Evolutionary conservation across 768 basidiomycete genomes (phyloP).

Genomic region (Tricholoma bakamatsutake): DNA sequence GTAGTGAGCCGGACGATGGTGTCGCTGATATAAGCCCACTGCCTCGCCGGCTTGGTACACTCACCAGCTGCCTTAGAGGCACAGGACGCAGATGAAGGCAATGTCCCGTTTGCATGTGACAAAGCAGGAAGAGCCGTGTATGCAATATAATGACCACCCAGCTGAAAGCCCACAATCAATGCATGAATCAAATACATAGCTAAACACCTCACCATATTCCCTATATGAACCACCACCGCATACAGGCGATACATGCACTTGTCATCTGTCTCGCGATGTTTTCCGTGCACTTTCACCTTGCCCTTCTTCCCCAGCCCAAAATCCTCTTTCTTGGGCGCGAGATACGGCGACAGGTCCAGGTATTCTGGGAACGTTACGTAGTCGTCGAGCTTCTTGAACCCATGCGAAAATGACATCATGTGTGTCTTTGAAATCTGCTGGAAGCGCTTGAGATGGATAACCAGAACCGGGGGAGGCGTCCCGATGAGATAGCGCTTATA

Average conservation of each 20-base stretch:
- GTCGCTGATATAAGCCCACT: conserved; percentile 94
- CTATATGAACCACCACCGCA: conserved; percentile 82
- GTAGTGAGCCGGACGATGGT: conserved; percentile 75
- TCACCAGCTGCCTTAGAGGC: conserved; percentile 4
- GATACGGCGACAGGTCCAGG: conserved; percentile 79
- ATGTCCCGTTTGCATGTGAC: conserved; percentile 1
- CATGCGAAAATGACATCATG: conserved; percentile 56
- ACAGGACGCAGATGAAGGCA: background rate
- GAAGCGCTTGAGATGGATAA: conserved; percentile 92
- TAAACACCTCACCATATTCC: conserved; percentile 62
- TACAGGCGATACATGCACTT: conserved; percentile 65
- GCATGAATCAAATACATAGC: background rate
- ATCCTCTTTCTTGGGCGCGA: conserved; percentile 76
- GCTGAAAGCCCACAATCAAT: conserved; percentile 32
- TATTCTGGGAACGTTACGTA: conserved; percentile 86
- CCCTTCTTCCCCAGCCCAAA: conserved; percentile 43
- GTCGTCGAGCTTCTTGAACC: conserved; percentile 89
- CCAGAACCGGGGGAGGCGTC: conserved; percentile 78
- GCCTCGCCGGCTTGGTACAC: conserved; percentile 30
- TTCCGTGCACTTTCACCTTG: conserved; percentile 13
- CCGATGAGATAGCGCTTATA: conserved; percentile 95
- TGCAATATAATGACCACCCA: conserved; percentile 87
- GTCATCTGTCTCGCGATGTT: conserved; percentile 26
- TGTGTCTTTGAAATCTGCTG: conserved; percentile 72
- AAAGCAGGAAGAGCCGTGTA: conserved; percentile 66